Base-by-base conservation (phyloP, 208 protist genomes). In the Tritrichomonas musculus region DNA sequence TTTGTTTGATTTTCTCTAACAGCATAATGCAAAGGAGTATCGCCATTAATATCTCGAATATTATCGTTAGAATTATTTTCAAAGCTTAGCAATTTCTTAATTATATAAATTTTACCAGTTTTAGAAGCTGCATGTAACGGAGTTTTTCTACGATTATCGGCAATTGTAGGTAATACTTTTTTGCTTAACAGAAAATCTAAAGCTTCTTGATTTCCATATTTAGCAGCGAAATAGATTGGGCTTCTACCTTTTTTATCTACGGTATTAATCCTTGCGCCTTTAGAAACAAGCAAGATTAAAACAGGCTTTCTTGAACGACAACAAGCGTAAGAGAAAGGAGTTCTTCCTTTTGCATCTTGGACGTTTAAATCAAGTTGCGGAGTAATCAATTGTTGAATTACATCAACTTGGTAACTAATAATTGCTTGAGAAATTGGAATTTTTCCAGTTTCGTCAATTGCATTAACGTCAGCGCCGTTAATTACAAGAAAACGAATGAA, bases 251-350 rank as follows among this genome's bases (percentile, higher is more conserved):
- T 47, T 22, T 55, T 53, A 50, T 88, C 77, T 39, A 57, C 47
- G 47, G 39, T 13, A 49, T 88, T 60, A 57, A 88, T 20, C 9
- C 27, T 39, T 36, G 41, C 47, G 47, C 47, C 77, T 20, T 88
- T 44, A 11, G 53, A 22, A 27, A 57, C 77, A 1, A 88, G 22
- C 20, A 50, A 50, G 27, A 20, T 39, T 30, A 82, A 39, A 20
- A 82, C 30, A 47, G 33, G 33, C 30, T 39, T 39, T 25, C 41
- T 82, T 30, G 73, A 82, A 39, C 50, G 33, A 14, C 41, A 39
- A 41, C 73, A 82, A n/a, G 73, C 73, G 49, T 82, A 82, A 53
- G 73, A 82, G 41, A 82, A 82, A n/a, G 73, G 73, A n/a, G 73
- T 82, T 82, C 73, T 60, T 60, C 53, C 53, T 60, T 60, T 60